phyloP scores from a whole-genome alignment of 495 filamentous ascomycete species.

The Penicillium samsonianum region DNA sequence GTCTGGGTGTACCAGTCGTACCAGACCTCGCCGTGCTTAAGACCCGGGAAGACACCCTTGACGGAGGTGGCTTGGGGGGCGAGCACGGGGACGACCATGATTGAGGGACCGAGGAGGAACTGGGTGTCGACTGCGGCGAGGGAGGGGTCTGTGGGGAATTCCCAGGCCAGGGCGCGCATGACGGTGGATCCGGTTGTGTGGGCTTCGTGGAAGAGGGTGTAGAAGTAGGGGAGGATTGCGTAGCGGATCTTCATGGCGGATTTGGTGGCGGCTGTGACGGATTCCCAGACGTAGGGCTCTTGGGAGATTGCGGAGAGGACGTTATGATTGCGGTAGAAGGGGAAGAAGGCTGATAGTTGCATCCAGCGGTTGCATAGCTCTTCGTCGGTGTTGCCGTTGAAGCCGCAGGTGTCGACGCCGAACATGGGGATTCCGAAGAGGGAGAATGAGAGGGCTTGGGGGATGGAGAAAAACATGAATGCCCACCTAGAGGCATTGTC shows the following conservation, averaged over 20 bases:
- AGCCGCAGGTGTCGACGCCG: conserved; percentile 81
- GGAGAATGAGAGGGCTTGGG: conserved; percentile 76
- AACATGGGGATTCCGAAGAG: conserved; percentile 90
- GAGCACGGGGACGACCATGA: conserved; percentile 75
- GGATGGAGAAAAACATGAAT: conserved; percentile 75
- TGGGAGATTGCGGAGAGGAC: conserved; percentile 60
- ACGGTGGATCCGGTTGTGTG: conserved; percentile 70
- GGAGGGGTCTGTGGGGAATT: conserved; percentile 75
- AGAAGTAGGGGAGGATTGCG: conserved; percentile 74
- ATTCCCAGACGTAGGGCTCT: conserved; percentile 75
- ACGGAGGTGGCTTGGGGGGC: conserved; percentile 64
- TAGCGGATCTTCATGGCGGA: conserved; percentile 76
- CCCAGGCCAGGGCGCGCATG: conserved; percentile 81
- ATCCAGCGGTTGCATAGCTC: conserved; percentile 88
- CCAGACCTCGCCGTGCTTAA: conserved; percentile 63
- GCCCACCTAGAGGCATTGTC: conserved; percentile 73
- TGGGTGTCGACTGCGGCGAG: conserved; percentile 69
- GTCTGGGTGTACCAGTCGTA: conserved; percentile 81
- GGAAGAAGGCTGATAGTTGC: conserved; percentile 83
- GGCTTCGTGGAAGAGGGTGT: conserved; percentile 74
- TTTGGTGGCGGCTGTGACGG: conserved; percentile 65
- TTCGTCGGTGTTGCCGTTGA: conserved; percentile 66
- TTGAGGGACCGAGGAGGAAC: conserved; percentile 71
- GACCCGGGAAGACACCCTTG: conserved; percentile 76
- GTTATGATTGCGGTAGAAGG: conserved; percentile 89